These are phyloP conservation scores for Pestalotiopsis sp. DNA, from an alignment of 2,329 filamentous ascomycete genomes.

Conservation along the genomic window DNA sequence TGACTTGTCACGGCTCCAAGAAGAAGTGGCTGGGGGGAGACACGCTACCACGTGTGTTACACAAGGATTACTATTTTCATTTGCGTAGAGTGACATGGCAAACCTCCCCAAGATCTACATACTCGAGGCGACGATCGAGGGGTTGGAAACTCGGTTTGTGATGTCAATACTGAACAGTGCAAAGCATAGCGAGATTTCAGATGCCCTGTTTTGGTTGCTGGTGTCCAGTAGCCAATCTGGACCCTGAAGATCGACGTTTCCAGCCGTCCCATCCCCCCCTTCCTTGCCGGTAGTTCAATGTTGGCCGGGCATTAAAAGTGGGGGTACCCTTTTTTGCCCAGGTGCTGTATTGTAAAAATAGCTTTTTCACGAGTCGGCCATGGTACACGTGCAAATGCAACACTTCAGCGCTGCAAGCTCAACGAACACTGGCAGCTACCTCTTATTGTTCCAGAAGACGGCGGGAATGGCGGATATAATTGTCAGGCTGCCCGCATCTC, in stretches of 20 bases:
- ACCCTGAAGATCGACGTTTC: constrained; percentile 3
- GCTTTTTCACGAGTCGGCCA: neutral
- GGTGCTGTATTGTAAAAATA: neutral
- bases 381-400: neutral
- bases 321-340: neutral
- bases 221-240: neutral
- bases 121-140: neutral
- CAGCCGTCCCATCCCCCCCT: neutral
- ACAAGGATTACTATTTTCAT: neutral
- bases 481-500: neutral
- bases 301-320: neutral
- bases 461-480: neutral
- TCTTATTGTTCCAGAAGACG: neutral
- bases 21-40: neutral
- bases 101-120: neutral
- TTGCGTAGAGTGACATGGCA: neutral
- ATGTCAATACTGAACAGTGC: neutral
- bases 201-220: neutral
- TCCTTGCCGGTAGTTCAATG: neutral
- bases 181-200: neutral
- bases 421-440: neutral
- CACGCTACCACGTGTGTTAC: neutral
- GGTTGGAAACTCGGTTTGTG: neutral
- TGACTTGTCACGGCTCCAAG: no score
- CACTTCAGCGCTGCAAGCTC: neutral